These are phyloP conservation scores for Tolypocladium pustulatum DNA, from an alignment of 2,329 filamentous ascomycete genomes.

Conservation along the genomic window DNA sequence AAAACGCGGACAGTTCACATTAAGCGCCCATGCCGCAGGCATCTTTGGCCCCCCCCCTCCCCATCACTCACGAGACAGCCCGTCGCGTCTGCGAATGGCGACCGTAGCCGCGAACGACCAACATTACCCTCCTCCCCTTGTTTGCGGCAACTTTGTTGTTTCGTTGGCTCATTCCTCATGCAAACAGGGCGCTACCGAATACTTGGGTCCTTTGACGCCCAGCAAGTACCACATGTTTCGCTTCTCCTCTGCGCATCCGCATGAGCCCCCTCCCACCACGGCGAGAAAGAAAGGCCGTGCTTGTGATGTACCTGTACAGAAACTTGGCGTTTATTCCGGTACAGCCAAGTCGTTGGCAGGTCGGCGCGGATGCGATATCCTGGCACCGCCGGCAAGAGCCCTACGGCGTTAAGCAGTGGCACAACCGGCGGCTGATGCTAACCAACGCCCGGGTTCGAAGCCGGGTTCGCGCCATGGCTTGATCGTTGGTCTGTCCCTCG, in stretches of 20 bases:
- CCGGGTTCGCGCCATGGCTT: neutral
- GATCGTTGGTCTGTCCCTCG: neutral
- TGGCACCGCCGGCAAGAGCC: neutral
- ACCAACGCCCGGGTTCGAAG: neutral
- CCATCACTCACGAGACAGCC: neutral
- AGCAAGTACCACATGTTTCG: neutral
- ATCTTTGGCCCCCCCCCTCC: neutral
- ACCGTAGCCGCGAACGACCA: neutral
- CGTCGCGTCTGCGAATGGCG: neutral
- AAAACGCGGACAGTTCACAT: neutral
- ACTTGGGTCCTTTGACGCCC: slow-evolving; percentile 11
- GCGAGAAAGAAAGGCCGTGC: neutral
- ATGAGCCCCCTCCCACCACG: neutral
- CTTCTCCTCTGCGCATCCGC: neutral
- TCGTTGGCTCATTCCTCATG: slow-evolving; percentile 8
- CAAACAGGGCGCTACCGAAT: slow-evolving; percentile 19
- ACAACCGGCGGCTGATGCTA: neutral
- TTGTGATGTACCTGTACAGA: neutral
- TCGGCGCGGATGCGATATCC: neutral
- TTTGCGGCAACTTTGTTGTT: neutral
- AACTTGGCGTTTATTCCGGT: neutral
- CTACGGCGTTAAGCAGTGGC: neutral
- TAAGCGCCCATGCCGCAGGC: neutral
- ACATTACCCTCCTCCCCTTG: neutral
- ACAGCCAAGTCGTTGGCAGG: neutral